These are phyloP conservation scores for Clarireedia sp. DNA, from an alignment of 2,329 filamentous ascomycete species.

Conservation along the genomic window DNA sequence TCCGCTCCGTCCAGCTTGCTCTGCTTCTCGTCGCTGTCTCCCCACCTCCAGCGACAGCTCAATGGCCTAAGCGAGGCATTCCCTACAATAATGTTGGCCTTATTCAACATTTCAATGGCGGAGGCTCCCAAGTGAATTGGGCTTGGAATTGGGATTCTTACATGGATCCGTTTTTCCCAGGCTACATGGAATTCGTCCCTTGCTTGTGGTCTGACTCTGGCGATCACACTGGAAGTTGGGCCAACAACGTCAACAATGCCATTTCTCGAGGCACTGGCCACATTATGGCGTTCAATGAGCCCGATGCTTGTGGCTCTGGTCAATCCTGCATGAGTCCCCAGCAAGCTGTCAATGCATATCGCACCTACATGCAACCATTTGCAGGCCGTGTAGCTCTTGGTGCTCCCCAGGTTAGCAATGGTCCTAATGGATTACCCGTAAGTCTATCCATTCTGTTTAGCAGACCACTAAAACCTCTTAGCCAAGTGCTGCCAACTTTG, in stretches of 20 bases:
- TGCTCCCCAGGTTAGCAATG: constrained; percentile 41
- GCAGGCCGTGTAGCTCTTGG: constrained; percentile 36
- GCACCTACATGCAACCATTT: constrained; percentile 37
- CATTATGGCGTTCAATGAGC: constrained; percentile 65
- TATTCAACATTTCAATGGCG: constrained; percentile 14
- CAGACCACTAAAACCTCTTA: too few species aligned
- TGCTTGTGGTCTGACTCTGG: constrained; percentile 47
- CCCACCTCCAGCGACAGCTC: background rate
- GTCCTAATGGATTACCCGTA: constrained; percentile 26
- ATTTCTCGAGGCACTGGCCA: constrained; percentile 40
- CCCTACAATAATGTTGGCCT: constrained; percentile 12
- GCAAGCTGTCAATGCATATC: constrained; percentile 34
- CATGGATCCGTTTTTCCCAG: constrained; percentile 35
- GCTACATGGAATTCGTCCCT: constrained; percentile 51
- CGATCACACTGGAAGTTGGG: background rate
- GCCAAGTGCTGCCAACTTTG: too few species aligned
- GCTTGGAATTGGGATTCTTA: constrained; percentile 59
- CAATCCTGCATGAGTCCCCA: constrained; percentile 43
- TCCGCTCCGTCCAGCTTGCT: background rate
- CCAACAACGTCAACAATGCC: background rate
- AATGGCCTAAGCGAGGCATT: constrained; percentile 12
- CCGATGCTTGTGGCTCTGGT: constrained; percentile 40
- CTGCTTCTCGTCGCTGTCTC: background rate
- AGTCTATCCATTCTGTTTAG: too few species aligned
- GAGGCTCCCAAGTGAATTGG: constrained; percentile 35